These are phyloP conservation scores for Lepidium didymum DNA, from an alignment of 345 rosid species.

Conservation along the genomic window DNA sequence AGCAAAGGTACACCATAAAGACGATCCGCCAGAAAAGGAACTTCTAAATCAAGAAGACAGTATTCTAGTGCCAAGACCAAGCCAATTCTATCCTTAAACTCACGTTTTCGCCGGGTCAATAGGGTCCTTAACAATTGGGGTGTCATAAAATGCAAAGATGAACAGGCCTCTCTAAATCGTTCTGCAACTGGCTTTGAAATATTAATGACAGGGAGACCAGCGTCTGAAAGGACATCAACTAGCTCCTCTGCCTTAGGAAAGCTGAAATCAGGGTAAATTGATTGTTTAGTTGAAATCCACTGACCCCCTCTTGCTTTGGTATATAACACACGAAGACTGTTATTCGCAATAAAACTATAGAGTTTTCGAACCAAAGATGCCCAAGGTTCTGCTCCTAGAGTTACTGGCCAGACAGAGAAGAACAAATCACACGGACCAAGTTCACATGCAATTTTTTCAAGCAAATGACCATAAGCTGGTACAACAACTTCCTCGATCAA, in stretches of 20 bases:
- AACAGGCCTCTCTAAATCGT: conserved; percentile 61
- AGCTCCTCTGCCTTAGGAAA: conserved; percentile 64
- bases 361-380: conserved; percentile 72
- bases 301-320: conserved; percentile 92
- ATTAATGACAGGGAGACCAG: conserved; percentile 68
- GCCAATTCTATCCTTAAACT: conserved; percentile 54
- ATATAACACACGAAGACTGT: conserved; percentile 63
- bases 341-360: conserved; percentile 57
- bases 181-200: conserved; percentile 62
- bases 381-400: conserved; percentile 75
- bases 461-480: conserved; percentile 89
- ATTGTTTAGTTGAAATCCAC: conserved; percentile 89
- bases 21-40: conserved; percentile 40
- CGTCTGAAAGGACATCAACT: conserved; percentile 68
- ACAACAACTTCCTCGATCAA: conserved; percentile 76
- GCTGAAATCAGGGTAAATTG: conserved; percentile 78
- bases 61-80: conserved; percentile 73
- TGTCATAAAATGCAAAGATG: conserved; percentile 67
- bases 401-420: conserved; percentile 84
- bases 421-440: conserved; percentile 74
- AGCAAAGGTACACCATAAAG: conserved; percentile 75
- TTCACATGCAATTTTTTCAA: conserved; percentile 72
- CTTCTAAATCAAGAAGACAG: conserved; percentile 67
- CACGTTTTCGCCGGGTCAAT: conserved; percentile 68
- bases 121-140: conserved; percentile 66